phyloP scores from a whole-genome alignment of 331 rosid genomes.

The Erythrophleum ivorense region DNA sequence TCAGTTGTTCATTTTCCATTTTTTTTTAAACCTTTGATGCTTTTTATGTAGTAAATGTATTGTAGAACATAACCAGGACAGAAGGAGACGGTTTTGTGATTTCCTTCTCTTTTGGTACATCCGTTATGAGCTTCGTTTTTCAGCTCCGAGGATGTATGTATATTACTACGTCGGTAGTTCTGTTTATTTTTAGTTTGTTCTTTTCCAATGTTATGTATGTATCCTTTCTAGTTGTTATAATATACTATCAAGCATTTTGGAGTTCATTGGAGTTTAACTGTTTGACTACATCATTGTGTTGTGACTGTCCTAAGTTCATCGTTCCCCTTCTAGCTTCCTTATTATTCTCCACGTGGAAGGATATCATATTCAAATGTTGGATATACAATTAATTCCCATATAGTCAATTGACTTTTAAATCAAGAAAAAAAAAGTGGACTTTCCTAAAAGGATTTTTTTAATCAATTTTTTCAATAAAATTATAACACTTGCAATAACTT shows the following conservation, averaged over 20 bases:
- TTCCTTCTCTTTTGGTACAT: slow-evolving; percentile 58
- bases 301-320: not conserved
- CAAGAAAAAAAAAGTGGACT: not conserved
- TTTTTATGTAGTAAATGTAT: slow-evolving; percentile 31
- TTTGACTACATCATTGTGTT: not conserved
- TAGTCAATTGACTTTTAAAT: not conserved
- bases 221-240: slow-evolving; percentile 34
- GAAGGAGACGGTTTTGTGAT: slow-evolving; percentile 93
- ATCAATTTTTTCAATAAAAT: not conserved
- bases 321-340: no score
- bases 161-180: slow-evolving; percentile 19
- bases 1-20: not conserved
- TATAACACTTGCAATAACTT: not conserved
- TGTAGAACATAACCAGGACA: slow-evolving; percentile 41
- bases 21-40: slow-evolving; percentile 1
- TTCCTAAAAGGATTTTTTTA: not conserved
- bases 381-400: not conserved
- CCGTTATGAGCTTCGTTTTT: slow-evolving; percentile 72
- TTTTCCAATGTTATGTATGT: slow-evolving; percentile 26
- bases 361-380: not conserved
- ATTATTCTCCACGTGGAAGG: not conserved
- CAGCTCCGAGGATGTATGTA: slow-evolving; percentile 67
- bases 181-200: slow-evolving; percentile 32
- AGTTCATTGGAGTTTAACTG: not conserved
- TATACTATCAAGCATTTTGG: slow-evolving; percentile 22